These are phyloP conservation scores for Hyaloperonospora brassicae DNA, from an alignment of 352 stramenopile genomes.

Conservation along the genomic window DNA sequence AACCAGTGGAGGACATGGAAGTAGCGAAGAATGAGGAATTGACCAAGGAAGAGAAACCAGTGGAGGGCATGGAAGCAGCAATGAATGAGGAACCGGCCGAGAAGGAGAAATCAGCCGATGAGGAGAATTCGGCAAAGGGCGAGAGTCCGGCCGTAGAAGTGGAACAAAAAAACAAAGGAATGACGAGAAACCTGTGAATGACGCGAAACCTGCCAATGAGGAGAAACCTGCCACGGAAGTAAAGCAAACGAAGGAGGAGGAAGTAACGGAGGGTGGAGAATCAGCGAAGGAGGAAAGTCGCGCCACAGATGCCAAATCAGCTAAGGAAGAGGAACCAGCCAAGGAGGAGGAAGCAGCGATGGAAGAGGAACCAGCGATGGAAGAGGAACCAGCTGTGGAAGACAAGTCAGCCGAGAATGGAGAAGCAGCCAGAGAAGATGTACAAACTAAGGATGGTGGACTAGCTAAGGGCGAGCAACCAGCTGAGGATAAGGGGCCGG, in stretches of 20 bases:
- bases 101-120: conserved; percentile 7
- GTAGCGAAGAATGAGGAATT: too few relatives aligned
- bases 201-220: too few relatives aligned
- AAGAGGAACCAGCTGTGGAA: background rate
- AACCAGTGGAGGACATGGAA: conserved; percentile 26
- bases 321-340: conserved; percentile 14
- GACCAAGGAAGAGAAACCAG: too few relatives aligned
- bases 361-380: conserved; percentile 2
- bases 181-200: too few relatives aligned
- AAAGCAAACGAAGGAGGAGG: too few relatives aligned
- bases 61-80: conserved; percentile 4
- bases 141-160: conserved; percentile 25
- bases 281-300: too few relatives aligned
- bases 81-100: conserved; percentile 16
- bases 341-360: conserved; percentile 15
- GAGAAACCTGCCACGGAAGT: too few relatives aligned
- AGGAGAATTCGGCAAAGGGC: conserved; percentile 7
- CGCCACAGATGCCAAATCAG: background rate
- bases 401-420: too few relatives aligned
- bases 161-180: too few relatives aligned
- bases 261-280: too few relatives aligned
- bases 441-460: too few relatives aligned
- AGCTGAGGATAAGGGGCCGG: conserved; percentile 14
- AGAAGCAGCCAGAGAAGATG: too few relatives aligned
- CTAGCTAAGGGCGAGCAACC: background rate